phyloP scores from a whole-genome alignment of 2,329 filamentous ascomycete species.

The Aspergillus ochraceoroseus region DNA sequence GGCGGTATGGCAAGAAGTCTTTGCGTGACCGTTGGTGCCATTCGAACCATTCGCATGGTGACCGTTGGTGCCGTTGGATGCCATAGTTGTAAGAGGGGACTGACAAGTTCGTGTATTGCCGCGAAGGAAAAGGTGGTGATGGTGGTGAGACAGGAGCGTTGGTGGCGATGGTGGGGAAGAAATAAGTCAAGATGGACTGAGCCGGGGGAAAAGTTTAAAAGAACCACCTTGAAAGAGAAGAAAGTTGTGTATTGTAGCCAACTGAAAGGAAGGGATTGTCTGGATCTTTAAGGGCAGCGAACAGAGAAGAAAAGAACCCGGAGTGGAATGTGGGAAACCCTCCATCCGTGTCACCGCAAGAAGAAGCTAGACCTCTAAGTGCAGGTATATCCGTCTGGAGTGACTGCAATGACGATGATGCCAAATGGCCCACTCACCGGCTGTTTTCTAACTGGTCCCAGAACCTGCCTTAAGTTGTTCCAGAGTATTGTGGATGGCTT shows the following conservation, averaged over 20 bases:
- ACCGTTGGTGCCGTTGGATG: slow-evolving; percentile 8
- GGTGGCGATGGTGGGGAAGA: neutral
- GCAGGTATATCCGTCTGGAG: slow-evolving; percentile 28
- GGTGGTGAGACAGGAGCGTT: neutral
- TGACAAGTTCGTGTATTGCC: too few species aligned
- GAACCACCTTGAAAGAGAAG: too few species aligned
- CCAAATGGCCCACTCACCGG: slow-evolving; percentile 7
- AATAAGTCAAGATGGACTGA: too few species aligned
- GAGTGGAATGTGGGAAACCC: slow-evolving; percentile 2
- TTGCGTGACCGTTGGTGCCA: slow-evolving; percentile 34
- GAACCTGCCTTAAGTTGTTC: neutral
- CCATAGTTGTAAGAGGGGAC: slow-evolving; percentile 22
- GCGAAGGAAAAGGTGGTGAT: slow-evolving; percentile 1
- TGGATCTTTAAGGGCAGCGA: slow-evolving; percentile 5
- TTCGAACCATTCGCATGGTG: slow-evolving; percentile 30
- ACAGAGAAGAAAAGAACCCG: neutral
- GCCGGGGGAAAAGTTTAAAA: too few species aligned
- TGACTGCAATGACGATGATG: slow-evolving; percentile 2
- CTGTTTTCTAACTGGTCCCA: neutral
- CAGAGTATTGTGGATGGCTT: too few species aligned
- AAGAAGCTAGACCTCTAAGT: slow-evolving; percentile 30
- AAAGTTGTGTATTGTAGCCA: too few species aligned
- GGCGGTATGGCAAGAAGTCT: slow-evolving; percentile 61
- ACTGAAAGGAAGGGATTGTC: too few species aligned
- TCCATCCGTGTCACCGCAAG: neutral